phyloP scores from a whole-genome alignment of 1,284 basidiomycete species.

The Cystobasidium pallidum region DNA sequence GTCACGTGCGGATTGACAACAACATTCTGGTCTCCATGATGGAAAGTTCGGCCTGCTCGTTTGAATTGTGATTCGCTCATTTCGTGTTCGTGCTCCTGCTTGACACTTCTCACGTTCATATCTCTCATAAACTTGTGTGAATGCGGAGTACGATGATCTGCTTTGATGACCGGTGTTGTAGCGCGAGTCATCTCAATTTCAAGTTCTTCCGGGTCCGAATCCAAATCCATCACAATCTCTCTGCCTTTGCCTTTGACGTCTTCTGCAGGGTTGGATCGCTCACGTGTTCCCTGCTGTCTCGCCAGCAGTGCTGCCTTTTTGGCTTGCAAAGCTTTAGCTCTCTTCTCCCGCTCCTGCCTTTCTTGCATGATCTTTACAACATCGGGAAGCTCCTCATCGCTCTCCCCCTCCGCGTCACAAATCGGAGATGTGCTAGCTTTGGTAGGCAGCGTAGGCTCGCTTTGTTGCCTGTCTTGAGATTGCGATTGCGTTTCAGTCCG shows the following conservation, averaged over 20 bases:
- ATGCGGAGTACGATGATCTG: constrained; percentile 8
- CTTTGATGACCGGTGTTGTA: constrained; percentile 27
- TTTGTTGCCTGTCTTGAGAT: constrained; percentile 5
- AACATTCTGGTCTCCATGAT: constrained; percentile 8
- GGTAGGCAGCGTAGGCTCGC: background rate
- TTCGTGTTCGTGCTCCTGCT: constrained; percentile 29
- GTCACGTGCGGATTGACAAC: constrained; percentile 34
- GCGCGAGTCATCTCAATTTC: constrained; percentile 20
- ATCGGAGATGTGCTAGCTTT: constrained; percentile 9
- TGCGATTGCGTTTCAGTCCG: constrained; percentile 27
- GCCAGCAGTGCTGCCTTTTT: constrained; percentile 32
- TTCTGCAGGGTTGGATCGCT: background rate
- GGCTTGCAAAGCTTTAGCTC: constrained; percentile 13
- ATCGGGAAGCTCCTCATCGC: constrained; percentile 37
- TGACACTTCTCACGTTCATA: constrained; percentile 4
- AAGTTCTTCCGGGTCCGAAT: constrained; percentile 35
- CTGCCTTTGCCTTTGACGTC: constrained; percentile 39
- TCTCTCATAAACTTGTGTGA: background rate
- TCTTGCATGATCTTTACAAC: background rate
- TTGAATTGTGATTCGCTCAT: constrained; percentile 32
- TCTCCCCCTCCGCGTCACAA: constrained; percentile 1
- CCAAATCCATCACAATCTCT: constrained; percentile 14
- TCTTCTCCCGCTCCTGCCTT: constrained; percentile 1
- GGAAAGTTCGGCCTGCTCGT: constrained; percentile 37
- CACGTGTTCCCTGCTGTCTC: constrained; percentile 7